Conservation (phyloP, 2,329 filamentous ascomycete genomes). For the Colletotrichum camelliae region DNA sequence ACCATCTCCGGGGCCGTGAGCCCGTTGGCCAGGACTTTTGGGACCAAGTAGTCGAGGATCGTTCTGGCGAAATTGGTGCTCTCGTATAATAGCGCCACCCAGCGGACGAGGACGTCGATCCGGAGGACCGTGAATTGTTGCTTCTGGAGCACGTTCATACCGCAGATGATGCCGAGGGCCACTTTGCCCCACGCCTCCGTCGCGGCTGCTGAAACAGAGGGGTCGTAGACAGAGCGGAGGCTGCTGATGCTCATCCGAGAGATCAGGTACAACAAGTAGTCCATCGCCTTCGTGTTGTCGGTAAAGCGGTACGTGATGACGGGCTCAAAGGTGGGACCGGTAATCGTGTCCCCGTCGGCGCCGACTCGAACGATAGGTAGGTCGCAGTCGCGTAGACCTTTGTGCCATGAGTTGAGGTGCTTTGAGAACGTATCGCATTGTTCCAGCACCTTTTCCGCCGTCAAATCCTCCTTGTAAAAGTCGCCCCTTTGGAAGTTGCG, state of each 20-base stretch:
- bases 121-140: conserved; percentile 3
- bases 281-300: neutral
- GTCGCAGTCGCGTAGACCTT: neutral
- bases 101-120: neutral
- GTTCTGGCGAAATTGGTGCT: conserved; percentile 3
- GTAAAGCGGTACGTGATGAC: neutral
- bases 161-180: conserved; percentile 1
- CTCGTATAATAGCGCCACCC: neutral
- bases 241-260: neutral
- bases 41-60: conserved; percentile 1
- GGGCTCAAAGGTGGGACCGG: neutral
- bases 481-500: neutral
- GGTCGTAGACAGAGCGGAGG: conserved; percentile 1
- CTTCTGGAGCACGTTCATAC: neutral
- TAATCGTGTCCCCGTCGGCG: neutral
- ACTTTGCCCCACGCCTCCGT: neutral
- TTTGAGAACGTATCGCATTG: neutral
- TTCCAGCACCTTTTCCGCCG: neutral
- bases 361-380: neutral
- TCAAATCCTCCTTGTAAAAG: neutral
- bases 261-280: conserved; percentile 8
- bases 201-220: neutral
- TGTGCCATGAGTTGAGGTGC: conserved; percentile 1
- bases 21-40: neutral
- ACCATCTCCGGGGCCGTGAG: neutral